Evolutionary conservation across 225 moss, liverwort and hornwort genomes (phyloP), one percentile per base, ranked within the genome.

Genomic region (Takakia lepidozioides): DNA sequence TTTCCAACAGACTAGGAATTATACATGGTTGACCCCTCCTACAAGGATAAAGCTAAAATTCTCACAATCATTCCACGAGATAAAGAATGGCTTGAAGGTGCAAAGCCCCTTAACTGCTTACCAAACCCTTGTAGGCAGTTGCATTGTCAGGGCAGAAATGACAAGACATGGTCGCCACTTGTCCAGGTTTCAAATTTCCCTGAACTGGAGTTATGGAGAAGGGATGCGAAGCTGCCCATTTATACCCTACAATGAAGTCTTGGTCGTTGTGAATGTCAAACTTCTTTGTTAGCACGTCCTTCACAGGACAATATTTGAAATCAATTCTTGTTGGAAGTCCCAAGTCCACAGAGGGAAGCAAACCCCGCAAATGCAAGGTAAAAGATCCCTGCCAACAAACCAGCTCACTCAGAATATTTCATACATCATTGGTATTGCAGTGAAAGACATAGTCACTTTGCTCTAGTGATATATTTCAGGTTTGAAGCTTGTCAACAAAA

Each of bases 191-290:
- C 44, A 93, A 62, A 38, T 88, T 74, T 28, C 85, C 69, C 43
- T 69, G 78, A n/a, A 29, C 37, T 1, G 88, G 93, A 49, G 72
- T 69, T 1, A 93, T 78, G 21, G 65, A 83, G 52, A 85, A 93
- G 1, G 92, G 92, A 23, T 66, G 73, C 8, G 83, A 75, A 2
- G 86, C 85, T 10, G 70, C 70, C 93, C 93, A 93, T 52, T 85
- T 85, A 55, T 69, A 93, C 5, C 83, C 83, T 21, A 93, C 81
- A 2, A 65, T 67, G 25, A 88, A 80, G 0, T 86, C 83, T 38
- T 78, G 79, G 52, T 80, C 75, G 43, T 95, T 95, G 64, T 70
- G 82, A 55, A 95, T 89, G 16, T 84, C 63, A 21, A 89, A 95
- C 0, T 78, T 82, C 49, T 80, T 90, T 14, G 89, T 90, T 10